Percentiles rank a stretch among this genome's conserved stretches.
Evolutionary conservation across 2,329 filamentous ascomycete species (phyloP).

Genomic region (Truncatella angustata): DNA sequence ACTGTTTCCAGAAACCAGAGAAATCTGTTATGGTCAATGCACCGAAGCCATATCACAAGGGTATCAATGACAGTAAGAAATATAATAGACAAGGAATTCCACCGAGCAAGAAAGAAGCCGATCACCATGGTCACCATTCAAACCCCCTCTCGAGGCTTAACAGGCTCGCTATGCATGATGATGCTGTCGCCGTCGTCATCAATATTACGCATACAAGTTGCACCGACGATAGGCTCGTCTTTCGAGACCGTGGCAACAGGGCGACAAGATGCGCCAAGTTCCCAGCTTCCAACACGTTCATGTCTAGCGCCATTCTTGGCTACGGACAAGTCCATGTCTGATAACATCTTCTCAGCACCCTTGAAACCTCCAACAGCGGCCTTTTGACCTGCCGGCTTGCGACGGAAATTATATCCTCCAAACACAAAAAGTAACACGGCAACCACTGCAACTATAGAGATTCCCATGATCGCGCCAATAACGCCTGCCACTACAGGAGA

Average conservation of each 20-base stretch:
- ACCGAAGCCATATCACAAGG: not conserved
- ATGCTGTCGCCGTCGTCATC: conserved; percentile 34
- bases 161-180: conserved; percentile 33
- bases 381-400: conserved; percentile 21
- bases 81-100: not conserved
- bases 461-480: conserved; percentile 42
- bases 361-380: conserved; percentile 38
- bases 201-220: conserved; percentile 11
- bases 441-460: conserved; percentile 29
- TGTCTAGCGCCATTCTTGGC: conserved; percentile 38
- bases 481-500: conserved; percentile 41
- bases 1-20: too few species aligned
- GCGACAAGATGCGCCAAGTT: conserved; percentile 30
- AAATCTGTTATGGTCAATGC: too few species aligned
- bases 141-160: conserved; percentile 38
- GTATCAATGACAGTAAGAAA: conserved; percentile 5
- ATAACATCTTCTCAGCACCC: conserved; percentile 41
- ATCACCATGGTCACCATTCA: too few species aligned
- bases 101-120: too few species aligned
- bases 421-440: conserved; percentile 22
- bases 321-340: conserved; percentile 42
- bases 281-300: conserved; percentile 50
- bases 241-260: conserved; percentile 15
- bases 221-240: conserved; percentile 13
- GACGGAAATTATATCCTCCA: conserved; percentile 28